Evolutionary conservation across 2,329 filamentous ascomycete genomes (phyloP).

Genomic region (Calonectria henricotiae): DNA sequence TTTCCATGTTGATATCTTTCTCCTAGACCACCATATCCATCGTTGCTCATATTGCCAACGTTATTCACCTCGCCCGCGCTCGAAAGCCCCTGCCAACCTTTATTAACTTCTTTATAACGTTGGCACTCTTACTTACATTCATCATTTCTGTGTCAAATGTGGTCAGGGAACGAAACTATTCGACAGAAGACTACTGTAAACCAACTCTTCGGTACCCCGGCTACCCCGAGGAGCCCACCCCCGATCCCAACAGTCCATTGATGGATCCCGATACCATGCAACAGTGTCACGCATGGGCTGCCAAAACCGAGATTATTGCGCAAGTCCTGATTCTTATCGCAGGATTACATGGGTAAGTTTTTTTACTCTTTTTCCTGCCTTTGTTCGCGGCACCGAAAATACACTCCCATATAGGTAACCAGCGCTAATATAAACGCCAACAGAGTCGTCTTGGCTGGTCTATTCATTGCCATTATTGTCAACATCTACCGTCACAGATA

Average conservation of each 20-base stretch:
- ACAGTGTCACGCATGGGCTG: background rate
- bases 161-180: background rate
- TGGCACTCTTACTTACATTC: background rate
- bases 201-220: background rate
- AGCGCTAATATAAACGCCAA: background rate
- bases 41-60: background rate
- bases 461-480: background rate
- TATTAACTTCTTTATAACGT: background rate
- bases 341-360: background rate
- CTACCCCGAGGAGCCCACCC: slow-evolving; percentile 3
- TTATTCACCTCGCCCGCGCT: slow-evolving; percentile 2
- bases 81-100: background rate
- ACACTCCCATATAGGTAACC: background rate
- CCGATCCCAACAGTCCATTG: slow-evolving; percentile 7
- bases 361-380: background rate
- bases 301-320: slow-evolving; percentile 5
- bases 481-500: slow-evolving; percentile 3
- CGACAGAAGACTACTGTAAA: background rate
- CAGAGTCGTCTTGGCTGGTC: background rate
- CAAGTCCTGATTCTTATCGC: background rate
- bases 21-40: background rate
- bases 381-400: background rate
- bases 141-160: background rate
- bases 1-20: background rate
- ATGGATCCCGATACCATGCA: slow-evolving; percentile 9